Evolutionary conservation across 352 stramenopile genomes (phyloP).

Genomic region (Globisporangium ultimum): DNA sequence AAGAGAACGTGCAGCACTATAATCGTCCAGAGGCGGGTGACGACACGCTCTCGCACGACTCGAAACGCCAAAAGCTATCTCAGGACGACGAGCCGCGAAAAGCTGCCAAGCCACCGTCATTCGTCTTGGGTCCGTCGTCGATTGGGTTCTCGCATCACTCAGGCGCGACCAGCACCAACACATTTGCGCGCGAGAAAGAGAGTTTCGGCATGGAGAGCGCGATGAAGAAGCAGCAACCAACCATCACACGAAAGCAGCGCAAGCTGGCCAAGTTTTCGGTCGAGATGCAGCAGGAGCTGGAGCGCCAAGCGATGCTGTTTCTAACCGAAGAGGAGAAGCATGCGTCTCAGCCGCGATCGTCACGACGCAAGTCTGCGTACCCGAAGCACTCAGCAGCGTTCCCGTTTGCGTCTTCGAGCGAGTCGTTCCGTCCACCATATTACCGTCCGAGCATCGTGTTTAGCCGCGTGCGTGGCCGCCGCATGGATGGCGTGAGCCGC

Average conservation of each 20-base stretch:
- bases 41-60: slow-evolving; percentile 5
- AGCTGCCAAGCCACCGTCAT: neutral
- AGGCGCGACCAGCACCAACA: neutral
- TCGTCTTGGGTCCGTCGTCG: no score
- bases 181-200: slow-evolving; percentile 5
- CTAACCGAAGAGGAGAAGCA: slow-evolving; percentile 15
- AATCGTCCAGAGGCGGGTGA: no score
- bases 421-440: slow-evolving; percentile 37
- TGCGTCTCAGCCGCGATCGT: neutral
- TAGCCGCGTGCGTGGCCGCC: slow-evolving; percentile 32
- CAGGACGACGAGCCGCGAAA: neutral
- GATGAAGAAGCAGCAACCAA: slow-evolving; percentile 5
- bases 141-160: neutral
- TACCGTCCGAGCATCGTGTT: slow-evolving; percentile 48
- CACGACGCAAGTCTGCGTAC: neutral
- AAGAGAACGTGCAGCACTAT: no score
- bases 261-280: slow-evolving; percentile 29
- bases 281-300: slow-evolving; percentile 29
- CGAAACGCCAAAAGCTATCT: neutral
- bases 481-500: slow-evolving; percentile 39
- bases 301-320: slow-evolving; percentile 23
- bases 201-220: neutral
- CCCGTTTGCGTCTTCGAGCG: slow-evolving; percentile 20
- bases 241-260: slow-evolving; percentile 32
- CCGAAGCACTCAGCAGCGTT: slow-evolving; percentile 27